Evolutionary conservation across 768 basidiomycete species (phyloP).

Genomic region (Lentinula raphanica): DNA sequence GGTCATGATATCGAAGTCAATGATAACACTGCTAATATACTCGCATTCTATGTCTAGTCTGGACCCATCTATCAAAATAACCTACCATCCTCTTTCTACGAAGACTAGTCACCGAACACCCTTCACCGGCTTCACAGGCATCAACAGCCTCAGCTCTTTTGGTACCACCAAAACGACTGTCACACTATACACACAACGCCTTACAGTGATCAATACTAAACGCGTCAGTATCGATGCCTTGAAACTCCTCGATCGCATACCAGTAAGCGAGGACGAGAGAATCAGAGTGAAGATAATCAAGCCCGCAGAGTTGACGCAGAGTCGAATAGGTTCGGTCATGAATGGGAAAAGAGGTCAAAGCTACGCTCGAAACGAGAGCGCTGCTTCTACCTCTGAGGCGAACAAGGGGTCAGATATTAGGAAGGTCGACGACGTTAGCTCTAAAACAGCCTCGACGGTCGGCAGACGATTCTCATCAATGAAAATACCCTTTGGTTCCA

Average conservation of each 20-base stretch:
- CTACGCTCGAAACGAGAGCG: background rate
- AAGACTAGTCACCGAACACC: constrained; percentile 29
- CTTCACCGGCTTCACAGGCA: constrained; percentile 11
- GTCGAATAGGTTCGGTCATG: background rate
- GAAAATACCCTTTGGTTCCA: background rate
- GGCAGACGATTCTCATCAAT: background rate
- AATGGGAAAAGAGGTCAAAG: background rate
- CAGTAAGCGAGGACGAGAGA: constrained; percentile 27
- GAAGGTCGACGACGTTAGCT: background rate
- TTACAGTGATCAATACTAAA: constrained; percentile 36
- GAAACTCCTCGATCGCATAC: constrained; percentile 35
- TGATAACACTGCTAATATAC: too few species aligned
- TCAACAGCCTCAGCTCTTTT: background rate
- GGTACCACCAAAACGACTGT: constrained; percentile 23
- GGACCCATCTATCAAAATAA: constrained; percentile 35
- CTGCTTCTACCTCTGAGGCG: background rate
- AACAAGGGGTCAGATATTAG: background rate
- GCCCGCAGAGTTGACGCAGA: constrained; percentile 11
- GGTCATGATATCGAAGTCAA: too few species aligned
- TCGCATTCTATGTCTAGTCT: constrained; percentile 24
- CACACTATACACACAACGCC: constrained; percentile 29
- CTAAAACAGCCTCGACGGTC: background rate
- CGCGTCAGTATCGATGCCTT: constrained; percentile 20
- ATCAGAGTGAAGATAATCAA: constrained; percentile 17
- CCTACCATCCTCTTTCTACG: constrained; percentile 32